A percentile compares a stretch with the other conserved stretches of the same genome.
Evolutionary conservation across 2,329 filamentous ascomycete genomes (phyloP).

Genomic region (Westerdykella aurantiaca): DNA sequence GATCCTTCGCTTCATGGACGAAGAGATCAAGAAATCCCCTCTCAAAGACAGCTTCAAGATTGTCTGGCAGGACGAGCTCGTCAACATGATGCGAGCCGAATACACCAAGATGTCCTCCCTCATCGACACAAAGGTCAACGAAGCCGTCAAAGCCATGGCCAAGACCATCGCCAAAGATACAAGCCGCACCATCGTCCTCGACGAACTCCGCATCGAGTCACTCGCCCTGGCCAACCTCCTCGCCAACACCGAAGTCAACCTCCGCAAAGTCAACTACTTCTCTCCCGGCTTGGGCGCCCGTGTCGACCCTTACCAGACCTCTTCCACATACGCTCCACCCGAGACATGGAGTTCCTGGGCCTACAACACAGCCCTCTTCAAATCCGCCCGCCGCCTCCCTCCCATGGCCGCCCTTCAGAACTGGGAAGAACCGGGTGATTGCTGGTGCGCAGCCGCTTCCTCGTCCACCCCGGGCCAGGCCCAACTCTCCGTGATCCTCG

Average conservation of each 20-base stretch:
- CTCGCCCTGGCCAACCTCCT: slow-evolving; percentile 29
- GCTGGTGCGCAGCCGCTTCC: slow-evolving; percentile 62
- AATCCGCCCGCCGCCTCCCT: slow-evolving; percentile 27
- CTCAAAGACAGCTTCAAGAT: slow-evolving; percentile 17
- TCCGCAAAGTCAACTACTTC: slow-evolving; percentile 65
- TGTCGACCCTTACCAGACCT: slow-evolving; percentile 57
- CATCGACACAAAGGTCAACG: slow-evolving; percentile 22
- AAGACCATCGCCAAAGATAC: slow-evolving; percentile 15
- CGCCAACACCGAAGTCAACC: slow-evolving; percentile 24
- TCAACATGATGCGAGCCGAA: slow-evolving; percentile 29
- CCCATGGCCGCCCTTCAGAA: slow-evolving; percentile 54
- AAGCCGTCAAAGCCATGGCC: slow-evolving; percentile 8
- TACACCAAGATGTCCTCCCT: slow-evolving; percentile 16
- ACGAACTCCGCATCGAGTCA: slow-evolving; percentile 26
- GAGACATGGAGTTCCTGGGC: slow-evolving; percentile 1
- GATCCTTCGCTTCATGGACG: slow-evolving; percentile 33
- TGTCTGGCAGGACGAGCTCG: slow-evolving; percentile 48
- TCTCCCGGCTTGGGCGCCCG: slow-evolving; percentile 58
- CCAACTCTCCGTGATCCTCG: slow-evolving; percentile 55
- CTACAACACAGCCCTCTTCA: slow-evolving; percentile 10
- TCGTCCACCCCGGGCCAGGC: slow-evolving; percentile 50
- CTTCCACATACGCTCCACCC: slow-evolving; percentile 41
- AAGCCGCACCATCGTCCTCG: slow-evolving; percentile 28
- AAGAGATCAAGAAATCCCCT: slow-evolving; percentile 5
- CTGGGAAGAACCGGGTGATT: slow-evolving; percentile 79